Evolutionary conservation across 257 asterid species (phyloP).

Genomic region (Solanum sejunctum): DNA sequence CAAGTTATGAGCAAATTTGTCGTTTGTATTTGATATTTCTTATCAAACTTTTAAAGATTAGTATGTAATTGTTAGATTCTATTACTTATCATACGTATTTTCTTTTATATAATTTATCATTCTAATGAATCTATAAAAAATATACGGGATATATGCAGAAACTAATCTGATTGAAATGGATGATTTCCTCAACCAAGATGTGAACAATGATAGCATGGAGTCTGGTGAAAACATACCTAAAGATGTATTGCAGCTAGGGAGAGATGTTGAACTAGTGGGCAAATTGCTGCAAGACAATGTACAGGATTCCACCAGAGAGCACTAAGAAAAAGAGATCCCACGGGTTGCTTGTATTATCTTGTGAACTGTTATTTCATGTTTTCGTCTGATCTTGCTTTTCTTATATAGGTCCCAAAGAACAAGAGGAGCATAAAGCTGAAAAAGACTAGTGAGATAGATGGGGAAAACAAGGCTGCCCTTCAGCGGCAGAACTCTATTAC

Average conservation of each 20-base stretch:
- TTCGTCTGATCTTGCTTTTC: background rate
- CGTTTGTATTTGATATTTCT: too few relatives aligned
- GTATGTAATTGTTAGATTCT: too few relatives aligned
- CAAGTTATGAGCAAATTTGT: too few relatives aligned
- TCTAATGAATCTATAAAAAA: too few relatives aligned
- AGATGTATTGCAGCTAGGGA: background rate
- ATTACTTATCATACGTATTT: too few relatives aligned
- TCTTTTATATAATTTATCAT: too few relatives aligned
- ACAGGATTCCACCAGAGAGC: constrained; percentile 6
- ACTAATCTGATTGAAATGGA: constrained; percentile 8
- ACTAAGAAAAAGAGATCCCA: constrained; percentile 39
- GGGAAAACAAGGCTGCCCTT: background rate
- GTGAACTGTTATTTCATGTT: background rate
- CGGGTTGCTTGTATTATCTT: constrained; percentile 5
- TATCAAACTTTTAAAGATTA: too few relatives aligned
- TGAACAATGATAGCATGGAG: constrained; percentile 22
- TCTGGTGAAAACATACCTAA: constrained; percentile 5
- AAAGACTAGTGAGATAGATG: constrained; percentile 6
- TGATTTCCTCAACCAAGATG: constrained; percentile 28
- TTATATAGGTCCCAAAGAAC: constrained; percentile 21
- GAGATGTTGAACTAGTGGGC: background rate
- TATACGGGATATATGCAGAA: too few relatives aligned
- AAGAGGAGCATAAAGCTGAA: constrained; percentile 16
- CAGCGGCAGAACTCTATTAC: constrained; percentile 20
- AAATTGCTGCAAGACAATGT: constrained; percentile 6